These are phyloP conservation scores for Senecio squalidus DNA, from an alignment of 140 eudicot genomes.

Conservation along the genomic window DNA sequence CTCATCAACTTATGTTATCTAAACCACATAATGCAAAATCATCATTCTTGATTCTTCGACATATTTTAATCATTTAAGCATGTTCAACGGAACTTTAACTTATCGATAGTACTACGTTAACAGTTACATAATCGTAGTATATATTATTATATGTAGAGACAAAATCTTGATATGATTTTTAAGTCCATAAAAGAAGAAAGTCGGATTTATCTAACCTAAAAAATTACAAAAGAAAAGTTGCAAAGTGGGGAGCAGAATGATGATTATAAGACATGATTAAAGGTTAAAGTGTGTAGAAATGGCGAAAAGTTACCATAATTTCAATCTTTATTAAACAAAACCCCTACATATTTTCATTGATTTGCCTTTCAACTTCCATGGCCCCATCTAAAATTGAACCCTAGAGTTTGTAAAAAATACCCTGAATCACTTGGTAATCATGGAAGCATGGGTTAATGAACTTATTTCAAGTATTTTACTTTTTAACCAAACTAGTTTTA, in stretches of 20 bases:
- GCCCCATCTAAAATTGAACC: constrained; percentile 20
- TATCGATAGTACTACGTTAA: too few species aligned
- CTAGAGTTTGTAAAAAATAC: constrained; percentile 18
- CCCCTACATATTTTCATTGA: constrained; percentile 28
- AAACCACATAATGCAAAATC: too few species aligned
- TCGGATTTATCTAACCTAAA: constrained; percentile 24
- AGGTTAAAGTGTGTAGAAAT: constrained; percentile 24
- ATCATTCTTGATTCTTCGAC: too few species aligned
- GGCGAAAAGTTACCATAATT: constrained; percentile 28
- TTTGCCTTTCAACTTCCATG: constrained; percentile 19
- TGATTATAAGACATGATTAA: constrained; percentile 31
- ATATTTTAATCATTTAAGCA: too few species aligned
- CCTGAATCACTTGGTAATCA: constrained; percentile 32
- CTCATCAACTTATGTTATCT: too few species aligned
- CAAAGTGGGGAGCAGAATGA: constrained; percentile 34
- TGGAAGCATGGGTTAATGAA: not conserved
- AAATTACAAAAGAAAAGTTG: constrained; percentile 17
- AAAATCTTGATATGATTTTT: constrained; percentile 18
- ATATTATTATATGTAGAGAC: constrained; percentile 6
- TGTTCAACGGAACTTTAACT: too few species aligned
- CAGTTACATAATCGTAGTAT: too few species aligned
- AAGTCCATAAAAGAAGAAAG: constrained; percentile 6
- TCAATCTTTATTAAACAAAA: constrained; percentile 27
- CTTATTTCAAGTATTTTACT: too few species aligned
- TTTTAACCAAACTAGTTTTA: too few species aligned